Conservation (phyloP, 257 asterid species). For the Anisodus acutangulus region DNA sequence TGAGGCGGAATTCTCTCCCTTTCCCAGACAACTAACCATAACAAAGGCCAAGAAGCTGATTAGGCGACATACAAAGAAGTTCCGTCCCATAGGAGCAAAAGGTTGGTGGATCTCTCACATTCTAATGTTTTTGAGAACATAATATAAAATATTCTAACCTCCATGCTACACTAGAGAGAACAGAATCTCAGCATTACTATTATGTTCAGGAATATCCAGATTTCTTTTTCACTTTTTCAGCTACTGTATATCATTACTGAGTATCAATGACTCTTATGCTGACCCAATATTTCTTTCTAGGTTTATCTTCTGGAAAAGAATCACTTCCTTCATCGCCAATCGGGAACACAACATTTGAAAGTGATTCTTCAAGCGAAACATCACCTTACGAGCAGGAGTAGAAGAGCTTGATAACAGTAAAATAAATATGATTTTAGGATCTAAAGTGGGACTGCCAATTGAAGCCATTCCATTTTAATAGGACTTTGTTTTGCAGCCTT, state of each 20-base stretch:
- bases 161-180: slow-evolving; percentile 1
- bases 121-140: neutral
- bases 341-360: slow-evolving; percentile 67
- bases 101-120: slow-evolving; percentile 53
- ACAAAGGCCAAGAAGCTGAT: slow-evolving; percentile 84
- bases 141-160: neutral
- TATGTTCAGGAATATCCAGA: neutral
- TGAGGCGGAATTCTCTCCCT: slow-evolving; percentile 96
- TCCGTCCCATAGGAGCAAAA: slow-evolving; percentile 81
- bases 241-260: no score
- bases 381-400: slow-evolving; percentile 71
- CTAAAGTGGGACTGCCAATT: neutral
- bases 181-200: neutral
- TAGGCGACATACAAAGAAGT: slow-evolving; percentile 89
- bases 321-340: slow-evolving; percentile 69
- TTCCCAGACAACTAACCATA: slow-evolving; percentile 86
- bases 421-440: slow-evolving; percentile 7
- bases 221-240: neutral
- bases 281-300: slow-evolving; percentile 39
- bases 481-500: neutral
- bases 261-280: neutral
- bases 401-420: neutral
- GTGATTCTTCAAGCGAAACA: slow-evolving; percentile 91
- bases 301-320: slow-evolving; percentile 66
- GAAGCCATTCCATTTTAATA: neutral